Percentiles rank a stretch among this genome's conserved stretches.
Conservation (phyloP, 78 protist genomes). For the Dictyostelium citrinum region DNA sequence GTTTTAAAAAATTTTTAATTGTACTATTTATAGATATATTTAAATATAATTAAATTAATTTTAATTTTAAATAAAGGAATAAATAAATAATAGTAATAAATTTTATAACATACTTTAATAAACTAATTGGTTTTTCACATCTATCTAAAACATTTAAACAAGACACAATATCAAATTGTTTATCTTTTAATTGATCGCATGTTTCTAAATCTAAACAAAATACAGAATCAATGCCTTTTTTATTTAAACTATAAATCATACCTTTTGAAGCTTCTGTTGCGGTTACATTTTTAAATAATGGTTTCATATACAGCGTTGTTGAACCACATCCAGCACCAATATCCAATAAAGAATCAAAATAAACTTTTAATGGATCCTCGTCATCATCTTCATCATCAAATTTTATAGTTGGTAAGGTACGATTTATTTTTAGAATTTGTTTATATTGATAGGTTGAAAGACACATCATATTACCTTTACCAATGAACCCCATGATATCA, state of each 20-base stretch:
- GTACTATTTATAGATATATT: neutral
- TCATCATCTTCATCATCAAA: neutral
- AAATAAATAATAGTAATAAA: neutral
- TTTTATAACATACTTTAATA: constrained; percentile 17
- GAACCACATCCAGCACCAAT: constrained; percentile 82
- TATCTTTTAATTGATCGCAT: constrained; percentile 5
- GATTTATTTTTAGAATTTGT: neutral
- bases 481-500: constrained; percentile 56
- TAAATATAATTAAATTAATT: too few relatives aligned
- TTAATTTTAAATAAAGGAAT: too few relatives aligned
- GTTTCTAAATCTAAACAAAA: constrained; percentile 12
- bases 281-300: constrained; percentile 27
- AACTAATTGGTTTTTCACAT: constrained; percentile 67
- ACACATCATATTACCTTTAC: constrained; percentile 77
- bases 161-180: constrained; percentile 35
- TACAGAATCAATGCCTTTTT: constrained; percentile 5
- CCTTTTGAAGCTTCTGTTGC: constrained; percentile 75
- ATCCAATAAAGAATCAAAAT: constrained; percentile 37
- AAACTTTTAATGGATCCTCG: neutral
- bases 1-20: constrained; percentile 22
- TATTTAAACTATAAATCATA: constrained; percentile 59
- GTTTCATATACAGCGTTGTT: constrained; percentile 19
- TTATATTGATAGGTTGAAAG: constrained; percentile 54
- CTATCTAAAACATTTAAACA: constrained; percentile 79
- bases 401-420: neutral